Evolutionary conservation across 495 filamentous ascomycete genomes (phyloP), one percentile per base, ranked within the genome.

Genomic region (Amphirosellinia nigrospora): DNA sequence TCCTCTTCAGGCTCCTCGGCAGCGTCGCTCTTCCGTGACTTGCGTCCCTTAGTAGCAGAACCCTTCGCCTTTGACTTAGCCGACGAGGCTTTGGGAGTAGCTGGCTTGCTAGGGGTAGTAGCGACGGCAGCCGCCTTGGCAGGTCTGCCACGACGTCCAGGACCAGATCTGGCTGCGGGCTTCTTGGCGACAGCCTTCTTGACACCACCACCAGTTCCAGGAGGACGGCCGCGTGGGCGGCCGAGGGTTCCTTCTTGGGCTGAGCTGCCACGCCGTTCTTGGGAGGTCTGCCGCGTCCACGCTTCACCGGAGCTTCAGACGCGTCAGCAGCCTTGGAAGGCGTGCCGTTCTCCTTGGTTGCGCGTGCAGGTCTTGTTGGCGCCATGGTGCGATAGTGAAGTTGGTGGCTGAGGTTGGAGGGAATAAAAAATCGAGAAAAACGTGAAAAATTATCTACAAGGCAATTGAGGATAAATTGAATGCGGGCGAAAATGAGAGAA

Each of bases 181-280:
- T 71, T 73, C 15, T 70, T 70, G 23, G 72, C 52, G 3, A 66
- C 50, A 0, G 75, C 64, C 68, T 82, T 84, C 75, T 82, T 82
- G 13, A 79, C 77, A 30, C 77, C 77, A 38, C 28, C 58, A 23
- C 76, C 74, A 50, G 71, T 75, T 66, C 82, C 83, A 62, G 80
- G 79, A 71, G 83, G 83, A 16, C 83, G 73, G 56, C 83, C 83
- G 43, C 83, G 80, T 19, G 82, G 82, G 11, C 80, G 79, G 34
- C 83, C 83, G 77, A 64, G 30, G 83, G 80, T 16, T 28, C 68
- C 5, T 78, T 75, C 77, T 80, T 81, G 7, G 72, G 70, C 72
- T 82, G 80, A 19, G 71, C 39, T 46, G 77, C 63, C 36, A 79
- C 34, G 61, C 78, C 80, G 55, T 82, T 77, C 74, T 79, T 81